phyloP scores from a whole-genome alignment of 225 moss, liverwort and hornwort species.

The Climacium dendroides region DNA sequence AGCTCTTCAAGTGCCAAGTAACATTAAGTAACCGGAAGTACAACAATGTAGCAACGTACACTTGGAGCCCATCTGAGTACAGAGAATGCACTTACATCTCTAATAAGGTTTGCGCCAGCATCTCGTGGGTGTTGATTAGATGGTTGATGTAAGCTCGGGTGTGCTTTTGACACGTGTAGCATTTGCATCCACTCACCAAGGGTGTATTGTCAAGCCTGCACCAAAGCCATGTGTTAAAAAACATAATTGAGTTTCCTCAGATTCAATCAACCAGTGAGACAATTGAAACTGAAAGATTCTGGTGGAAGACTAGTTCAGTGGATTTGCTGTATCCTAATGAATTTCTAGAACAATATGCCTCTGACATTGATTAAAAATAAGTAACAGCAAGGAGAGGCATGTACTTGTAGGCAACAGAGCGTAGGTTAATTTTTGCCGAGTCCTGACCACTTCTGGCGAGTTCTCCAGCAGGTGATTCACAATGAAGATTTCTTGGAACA shows the following conservation, averaged over 20 bases:
- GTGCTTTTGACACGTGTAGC: constrained; percentile 81
- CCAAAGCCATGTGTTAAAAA: background rate
- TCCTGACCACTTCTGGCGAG: constrained; percentile 35
- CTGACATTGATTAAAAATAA: background rate
- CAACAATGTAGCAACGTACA: background rate
- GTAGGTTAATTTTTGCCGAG: constrained; percentile 65
- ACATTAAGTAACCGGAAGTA: background rate
- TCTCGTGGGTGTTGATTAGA: constrained; percentile 91
- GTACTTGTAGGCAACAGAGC: constrained; percentile 65
- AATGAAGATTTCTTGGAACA: background rate
- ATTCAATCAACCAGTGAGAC: background rate
- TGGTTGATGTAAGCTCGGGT: constrained; percentile 85
- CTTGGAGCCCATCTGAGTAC: background rate
- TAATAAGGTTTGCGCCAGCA: constrained; percentile 87
- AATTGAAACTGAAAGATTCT: background rate
- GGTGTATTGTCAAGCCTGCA: constrained; percentile 54
- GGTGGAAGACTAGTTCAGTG: background rate
- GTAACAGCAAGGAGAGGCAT: background rate
- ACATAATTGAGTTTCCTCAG: background rate
- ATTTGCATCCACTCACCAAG: constrained; percentile 62
- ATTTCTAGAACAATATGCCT: background rate
- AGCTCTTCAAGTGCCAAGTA: background rate
- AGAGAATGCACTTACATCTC: constrained; percentile 56
- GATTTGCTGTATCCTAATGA: background rate
- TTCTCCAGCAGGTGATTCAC: constrained; percentile 15